Percentiles rank a stretch among this genome's conserved stretches.
phyloP scores from a whole-genome alignment of 2,329 filamentous ascomycete genomes.

The Mycosphaerelloides madeirae region DNA sequence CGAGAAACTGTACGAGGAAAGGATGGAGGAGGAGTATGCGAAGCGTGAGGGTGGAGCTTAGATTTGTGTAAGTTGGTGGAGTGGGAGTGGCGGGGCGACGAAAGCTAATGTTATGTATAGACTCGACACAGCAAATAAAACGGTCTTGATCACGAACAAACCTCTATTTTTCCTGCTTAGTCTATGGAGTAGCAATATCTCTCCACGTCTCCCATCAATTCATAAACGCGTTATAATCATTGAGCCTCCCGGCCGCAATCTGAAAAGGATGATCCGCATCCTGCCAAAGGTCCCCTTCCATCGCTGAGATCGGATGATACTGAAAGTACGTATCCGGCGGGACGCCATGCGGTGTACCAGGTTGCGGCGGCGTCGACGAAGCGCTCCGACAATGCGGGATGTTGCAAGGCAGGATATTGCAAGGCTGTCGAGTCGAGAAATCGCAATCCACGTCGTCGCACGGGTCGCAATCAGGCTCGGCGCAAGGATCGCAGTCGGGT shows the following conservation, averaged over 20 bases:
- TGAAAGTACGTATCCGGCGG: constrained; percentile 14
- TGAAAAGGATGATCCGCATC: constrained; percentile 22
- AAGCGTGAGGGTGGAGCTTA: constrained; percentile 42
- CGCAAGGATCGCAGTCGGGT: constrained; percentile 16
- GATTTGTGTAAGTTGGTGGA: no score
- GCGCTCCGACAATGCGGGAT: constrained; percentile 18
- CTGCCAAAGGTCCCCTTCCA: constrained; percentile 15
- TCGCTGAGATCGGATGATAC: constrained; percentile 14
- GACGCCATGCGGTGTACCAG: constrained; percentile 15
- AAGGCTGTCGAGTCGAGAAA: constrained; percentile 12
- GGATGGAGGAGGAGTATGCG: constrained; percentile 43
- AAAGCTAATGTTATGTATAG: no score
- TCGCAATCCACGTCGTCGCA: constrained; percentile 22
- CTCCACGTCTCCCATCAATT: constrained; percentile 8
- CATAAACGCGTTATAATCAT: constrained; percentile 19
- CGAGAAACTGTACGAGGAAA: constrained; percentile 37
- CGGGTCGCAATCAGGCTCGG: constrained; percentile 12
- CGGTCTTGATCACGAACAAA: no score
- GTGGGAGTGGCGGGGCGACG: no score
- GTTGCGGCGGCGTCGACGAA: constrained; percentile 18
- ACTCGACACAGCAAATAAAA: no score
- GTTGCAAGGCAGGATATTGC: constrained; percentile 16
- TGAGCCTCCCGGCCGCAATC: constrained; percentile 13
- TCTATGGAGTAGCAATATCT: no score
- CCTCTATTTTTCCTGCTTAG: no score